These are phyloP conservation scores for Rhodocollybia butyracea DNA, from an alignment of 768 basidiomycete species.

Conservation along the genomic window DNA sequence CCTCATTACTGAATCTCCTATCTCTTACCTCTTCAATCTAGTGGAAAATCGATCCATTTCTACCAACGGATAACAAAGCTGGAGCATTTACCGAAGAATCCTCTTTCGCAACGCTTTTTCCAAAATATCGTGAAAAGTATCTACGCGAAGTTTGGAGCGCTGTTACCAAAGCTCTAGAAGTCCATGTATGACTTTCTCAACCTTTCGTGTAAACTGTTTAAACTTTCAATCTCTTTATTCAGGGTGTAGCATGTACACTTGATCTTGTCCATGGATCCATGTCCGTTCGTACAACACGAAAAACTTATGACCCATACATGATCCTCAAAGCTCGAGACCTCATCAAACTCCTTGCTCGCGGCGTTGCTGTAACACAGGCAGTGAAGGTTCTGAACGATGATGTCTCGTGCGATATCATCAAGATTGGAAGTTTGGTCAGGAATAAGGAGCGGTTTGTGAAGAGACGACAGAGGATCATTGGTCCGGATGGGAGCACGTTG, in stretches of 20 bases:
- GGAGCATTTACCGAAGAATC: constrained; percentile 93
- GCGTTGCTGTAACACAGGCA: constrained; percentile 82
- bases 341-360: constrained; percentile 91
- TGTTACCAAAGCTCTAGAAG: constrained; percentile 79
- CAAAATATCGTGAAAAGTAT: constrained; percentile 97
- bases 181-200: constrained; percentile 55
- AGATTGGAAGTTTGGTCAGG: constrained; percentile 90
- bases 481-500: constrained; percentile 94
- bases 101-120: constrained; percentile 96
- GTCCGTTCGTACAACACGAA: constrained; percentile 95
- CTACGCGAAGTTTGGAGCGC: constrained; percentile 92
- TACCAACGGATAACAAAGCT: constrained; percentile 69
- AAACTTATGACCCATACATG: constrained; percentile 95
- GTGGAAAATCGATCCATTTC: constrained; percentile 91
- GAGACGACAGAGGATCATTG: constrained; percentile 92
- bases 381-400: constrained; percentile 88
- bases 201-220: not conserved
- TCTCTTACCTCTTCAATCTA: constrained; percentile 20
- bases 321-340: constrained; percentile 95
- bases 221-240: not conserved
- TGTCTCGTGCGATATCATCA: constrained; percentile 94
- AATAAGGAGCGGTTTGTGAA: constrained; percentile 98
- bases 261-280: constrained; percentile 96
- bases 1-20: constrained; percentile 29
- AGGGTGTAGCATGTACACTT: constrained; percentile 90